A percentile compares a stretch with the other conserved stretches of the same genome.
phyloP scores from a whole-genome alignment of 768 basidiomycete species.

The Tulasnella sp. region DNA sequence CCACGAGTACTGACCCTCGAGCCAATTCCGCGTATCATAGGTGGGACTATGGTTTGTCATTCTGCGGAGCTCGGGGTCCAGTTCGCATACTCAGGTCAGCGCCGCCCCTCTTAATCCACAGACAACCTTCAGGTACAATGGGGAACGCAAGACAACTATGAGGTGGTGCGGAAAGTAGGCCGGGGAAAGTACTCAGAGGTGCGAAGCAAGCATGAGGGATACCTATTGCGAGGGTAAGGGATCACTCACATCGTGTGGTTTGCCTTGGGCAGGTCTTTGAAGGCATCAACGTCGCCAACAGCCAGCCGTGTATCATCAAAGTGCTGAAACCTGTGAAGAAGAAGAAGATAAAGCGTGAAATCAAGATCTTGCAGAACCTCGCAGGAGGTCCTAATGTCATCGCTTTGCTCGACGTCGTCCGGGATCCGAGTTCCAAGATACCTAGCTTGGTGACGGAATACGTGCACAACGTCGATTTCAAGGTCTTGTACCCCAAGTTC shows the following conservation, averaged over 20 bases:
- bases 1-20: not conserved
- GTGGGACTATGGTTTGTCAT: slow-evolving; percentile 28
- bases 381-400: slow-evolving; percentile 70
- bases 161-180: slow-evolving; percentile 60
- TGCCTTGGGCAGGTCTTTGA: slow-evolving; percentile 49
- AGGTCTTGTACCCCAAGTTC: slow-evolving; percentile 53
- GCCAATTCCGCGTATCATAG: slow-evolving; percentile 5
- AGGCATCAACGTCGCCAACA: slow-evolving; percentile 54
- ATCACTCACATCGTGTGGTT: slow-evolving; percentile 17
- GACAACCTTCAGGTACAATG: slow-evolving; percentile 61
- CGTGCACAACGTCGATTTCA: slow-evolving; percentile 67
- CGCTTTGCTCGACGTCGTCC: slow-evolving; percentile 61
- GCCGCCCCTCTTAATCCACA: slow-evolving; percentile 30
- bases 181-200: slow-evolving; percentile 67
- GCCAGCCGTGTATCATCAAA: slow-evolving; percentile 60
- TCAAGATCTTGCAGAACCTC: slow-evolving; percentile 67
- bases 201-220: slow-evolving; percentile 29
- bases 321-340: slow-evolving; percentile 69
- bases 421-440: slow-evolving; percentile 58
- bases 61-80: not conserved
- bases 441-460: slow-evolving; percentile 67
- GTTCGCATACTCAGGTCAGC: not conserved
- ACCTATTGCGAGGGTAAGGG: not conserved
- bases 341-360: slow-evolving; percentile 70
- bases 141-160: slow-evolving; percentile 64